These are phyloP conservation scores for Fusarium coffeatum DNA, from an alignment of 2,329 filamentous ascomycete genomes.

Conservation along the genomic window DNA sequence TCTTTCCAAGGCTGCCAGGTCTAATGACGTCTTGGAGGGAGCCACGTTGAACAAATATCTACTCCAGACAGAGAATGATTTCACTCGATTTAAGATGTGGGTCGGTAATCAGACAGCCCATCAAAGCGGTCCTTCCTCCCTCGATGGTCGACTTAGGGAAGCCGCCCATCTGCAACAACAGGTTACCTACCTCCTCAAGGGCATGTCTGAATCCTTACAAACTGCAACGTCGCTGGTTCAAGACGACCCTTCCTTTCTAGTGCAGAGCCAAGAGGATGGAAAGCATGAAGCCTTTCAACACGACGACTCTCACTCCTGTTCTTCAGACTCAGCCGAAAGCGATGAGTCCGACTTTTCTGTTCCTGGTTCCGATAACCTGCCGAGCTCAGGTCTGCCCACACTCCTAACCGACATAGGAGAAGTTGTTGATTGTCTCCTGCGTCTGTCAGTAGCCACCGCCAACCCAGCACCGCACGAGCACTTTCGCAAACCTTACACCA, in stretches of 20 bases:
- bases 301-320: neutral
- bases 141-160: constrained; percentile 38
- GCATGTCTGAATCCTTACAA: constrained; percentile 21
- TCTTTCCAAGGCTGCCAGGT: rapidly evolving
- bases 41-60: rapidly evolving
- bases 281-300: rapidly evolving
- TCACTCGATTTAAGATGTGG: constrained; percentile 40
- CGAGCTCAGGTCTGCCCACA: neutral
- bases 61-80: neutral
- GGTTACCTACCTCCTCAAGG: constrained; percentile 40
- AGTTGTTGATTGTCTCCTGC: constrained; percentile 49
- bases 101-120: constrained; percentile 34
- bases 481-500: constrained; percentile 25
- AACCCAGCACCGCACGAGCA: constrained; percentile 53
- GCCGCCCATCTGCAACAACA: constrained; percentile 33
- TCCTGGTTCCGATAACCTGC: rapidly evolving
- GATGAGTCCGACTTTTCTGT: neutral
- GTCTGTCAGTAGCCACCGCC: constrained; percentile 53
- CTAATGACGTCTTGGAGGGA: rapidly evolving
- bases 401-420: constrained; percentile 40
- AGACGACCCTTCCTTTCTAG: rapidly evolving
- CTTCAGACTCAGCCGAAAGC: rapidly evolving
- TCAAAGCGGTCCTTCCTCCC: constrained; percentile 13
- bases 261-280: rapidly evolving
- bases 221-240: neutral